phyloP scores from a whole-genome alignment of 495 filamentous ascomycete genomes.

The Bombardia bombarda region DNA sequence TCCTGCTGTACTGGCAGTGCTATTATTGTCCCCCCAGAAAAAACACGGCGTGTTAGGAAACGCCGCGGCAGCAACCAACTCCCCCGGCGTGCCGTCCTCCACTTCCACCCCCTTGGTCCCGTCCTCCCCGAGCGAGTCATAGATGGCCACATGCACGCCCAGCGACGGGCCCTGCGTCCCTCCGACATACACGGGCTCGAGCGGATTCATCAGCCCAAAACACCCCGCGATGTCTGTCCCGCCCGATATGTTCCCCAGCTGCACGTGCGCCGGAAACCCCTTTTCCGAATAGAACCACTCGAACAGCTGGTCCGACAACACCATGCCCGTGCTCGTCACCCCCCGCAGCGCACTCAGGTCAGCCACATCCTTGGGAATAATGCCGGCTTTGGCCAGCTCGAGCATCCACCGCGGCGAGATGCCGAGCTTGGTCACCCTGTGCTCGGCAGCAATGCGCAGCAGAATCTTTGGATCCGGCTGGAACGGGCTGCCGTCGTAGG shows the following conservation, averaged over 20 bases:
- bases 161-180: conserved; percentile 58
- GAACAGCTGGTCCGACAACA: conserved; percentile 62
- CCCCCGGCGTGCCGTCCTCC: conserved; percentile 56
- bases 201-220: conserved; percentile 59
- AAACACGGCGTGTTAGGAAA: conserved; percentile 69
- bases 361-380: conserved; percentile 50
- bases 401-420: conserved; percentile 68
- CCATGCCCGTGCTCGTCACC: conserved; percentile 71
- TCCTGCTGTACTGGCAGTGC: no score
- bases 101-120: conserved; percentile 47
- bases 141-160: conserved; percentile 59
- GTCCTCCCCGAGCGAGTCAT: conserved; percentile 51
- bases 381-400: conserved; percentile 52
- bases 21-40: conserved; percentile 56
- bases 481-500: conserved; percentile 77
- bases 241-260: conserved; percentile 66
- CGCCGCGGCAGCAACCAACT: conserved; percentile 58
- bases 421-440: conserved; percentile 55
- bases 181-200: conserved; percentile 64
- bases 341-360: conserved; percentile 51
- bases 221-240: conserved; percentile 71
- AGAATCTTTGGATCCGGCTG: conserved; percentile 54
- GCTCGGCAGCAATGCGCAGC: conserved; percentile 48
- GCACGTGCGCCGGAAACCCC: conserved; percentile 58
- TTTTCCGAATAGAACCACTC: conserved; percentile 79